Base-by-base conservation (phyloP, 345 rosid genomes). In the Arabis hirsuta region DNA sequence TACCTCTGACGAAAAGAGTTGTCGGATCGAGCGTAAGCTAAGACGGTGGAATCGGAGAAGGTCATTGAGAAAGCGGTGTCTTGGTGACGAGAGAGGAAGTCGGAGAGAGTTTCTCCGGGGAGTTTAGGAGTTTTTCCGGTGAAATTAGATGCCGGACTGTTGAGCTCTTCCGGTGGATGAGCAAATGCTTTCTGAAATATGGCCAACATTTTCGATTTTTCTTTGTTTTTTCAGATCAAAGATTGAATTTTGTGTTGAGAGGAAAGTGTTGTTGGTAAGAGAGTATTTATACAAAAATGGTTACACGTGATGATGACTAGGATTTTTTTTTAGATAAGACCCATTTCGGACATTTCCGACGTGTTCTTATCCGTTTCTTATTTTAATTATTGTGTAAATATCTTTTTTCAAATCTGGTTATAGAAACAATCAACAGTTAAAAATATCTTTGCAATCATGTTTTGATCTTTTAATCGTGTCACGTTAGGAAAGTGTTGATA, bases 111-210 rank as follows among this genome's bases (percentile, higher is more conserved):
- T n/a, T 88, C 85, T 1, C 73, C 76, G 19, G 94, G 89, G 9
- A 63, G 84, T 73, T 90, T 87, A 20, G 90, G 88, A 45, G 63
- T 76, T 61, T 67, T 78, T 0, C 83, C 60, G 31, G 79, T 65
- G 14, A 62, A 50, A 12, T 76, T 77, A 46, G 96, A 85, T n/a
- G 89, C 86, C 24, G 97, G 97, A 73, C 96, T 87, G 65, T 89
- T 80, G 26, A 92, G 92, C 82, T 92, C 97, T 72, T 86, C 86
- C 9, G 96, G 97, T 16, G 97, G 94, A 61, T 91, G 79, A 36
- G 86, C 96, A 55, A 82, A 82, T 0, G 86, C 81, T 72, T 85
- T 81, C 57, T 85, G 90, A 60, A 92, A 92, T 61, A 92, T 84
- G 3, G 98, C 96, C 88, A 92, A 81, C 96, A 90, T 89, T 8